These are phyloP conservation scores for Starmerella bacillaris DNA, from an alignment of 805 yeast genomes.

Conservation along the genomic window DNA sequence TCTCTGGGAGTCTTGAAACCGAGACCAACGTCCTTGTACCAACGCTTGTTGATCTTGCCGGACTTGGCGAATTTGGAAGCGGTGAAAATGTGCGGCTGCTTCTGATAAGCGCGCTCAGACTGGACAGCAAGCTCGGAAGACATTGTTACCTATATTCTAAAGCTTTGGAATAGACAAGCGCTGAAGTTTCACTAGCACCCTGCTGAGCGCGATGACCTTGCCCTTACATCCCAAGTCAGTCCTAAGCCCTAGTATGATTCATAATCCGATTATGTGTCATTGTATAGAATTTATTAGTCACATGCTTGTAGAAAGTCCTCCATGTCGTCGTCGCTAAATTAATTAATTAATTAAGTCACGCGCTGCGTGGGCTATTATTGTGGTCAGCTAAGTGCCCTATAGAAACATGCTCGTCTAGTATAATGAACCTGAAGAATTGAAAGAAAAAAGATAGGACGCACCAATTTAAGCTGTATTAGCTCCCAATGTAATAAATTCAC, in stretches of 20 bases:
- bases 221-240: constrained; percentile 1
- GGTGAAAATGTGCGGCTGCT: constrained; percentile 99
- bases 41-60: constrained; percentile 97
- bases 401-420: too few relatives aligned
- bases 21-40: constrained; percentile 99
- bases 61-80: constrained; percentile 98
- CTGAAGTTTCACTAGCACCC: constrained; percentile 1
- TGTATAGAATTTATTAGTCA: not conserved
- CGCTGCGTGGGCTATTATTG: too few relatives aligned
- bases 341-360: too few relatives aligned
- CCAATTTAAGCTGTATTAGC: too few relatives aligned
- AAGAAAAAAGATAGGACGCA: too few relatives aligned
- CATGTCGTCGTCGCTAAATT: too few relatives aligned
- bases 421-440: too few relatives aligned
- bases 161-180: constrained; percentile 6
- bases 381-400: too few relatives aligned
- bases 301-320: too few relatives aligned
- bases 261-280: too few relatives aligned
- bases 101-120: constrained; percentile 99
- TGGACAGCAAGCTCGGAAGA: constrained; percentile 99
- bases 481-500: too few relatives aligned
- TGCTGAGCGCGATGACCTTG: not conserved
- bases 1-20: constrained; percentile 99
- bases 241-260: too few relatives aligned
- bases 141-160: constrained; percentile 31